Percentiles rank a stretch among this genome's conserved stretches.
These are phyloP conservation scores for Sanghuangporus weigelae DNA, from an alignment of 1,284 basidiomycete species.

Conservation along the genomic window DNA sequence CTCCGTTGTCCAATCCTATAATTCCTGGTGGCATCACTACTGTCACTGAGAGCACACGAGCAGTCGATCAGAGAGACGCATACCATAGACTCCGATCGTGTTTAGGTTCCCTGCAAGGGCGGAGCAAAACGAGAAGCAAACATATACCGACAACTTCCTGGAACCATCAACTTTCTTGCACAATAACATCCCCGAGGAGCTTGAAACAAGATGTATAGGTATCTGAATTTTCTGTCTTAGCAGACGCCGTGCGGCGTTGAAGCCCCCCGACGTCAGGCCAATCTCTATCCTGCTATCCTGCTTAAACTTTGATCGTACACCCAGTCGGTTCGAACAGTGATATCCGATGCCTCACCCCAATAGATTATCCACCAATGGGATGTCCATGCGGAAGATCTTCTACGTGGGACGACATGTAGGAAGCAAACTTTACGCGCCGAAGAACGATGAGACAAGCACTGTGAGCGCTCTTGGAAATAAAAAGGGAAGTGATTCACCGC, in stretches of 20 bases:
- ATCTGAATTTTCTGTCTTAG: neutral
- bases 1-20: neutral
- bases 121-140: neutral
- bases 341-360: neutral
- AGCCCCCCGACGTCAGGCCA: neutral
- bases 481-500: neutral
- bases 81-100: neutral
- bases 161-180: neutral
- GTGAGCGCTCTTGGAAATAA: neutral
- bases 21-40: neutral
- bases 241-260: neutral
- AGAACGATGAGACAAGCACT: neutral
- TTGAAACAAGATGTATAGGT: neutral
- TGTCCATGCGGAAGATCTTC: neutral
- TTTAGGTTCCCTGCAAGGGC: neutral
- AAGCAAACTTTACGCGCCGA: neutral
- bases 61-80: neutral
- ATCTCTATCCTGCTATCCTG: neutral
- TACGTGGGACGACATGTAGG: neutral
- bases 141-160: neutral
- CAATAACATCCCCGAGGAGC: neutral
- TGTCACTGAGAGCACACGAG: neutral
- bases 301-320: neutral
- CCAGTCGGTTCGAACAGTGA: neutral
- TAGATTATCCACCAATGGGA: neutral